Evolutionary conservation across 768 basidiomycete species (phyloP).

Genomic region (Suillus decipiens): DNA sequence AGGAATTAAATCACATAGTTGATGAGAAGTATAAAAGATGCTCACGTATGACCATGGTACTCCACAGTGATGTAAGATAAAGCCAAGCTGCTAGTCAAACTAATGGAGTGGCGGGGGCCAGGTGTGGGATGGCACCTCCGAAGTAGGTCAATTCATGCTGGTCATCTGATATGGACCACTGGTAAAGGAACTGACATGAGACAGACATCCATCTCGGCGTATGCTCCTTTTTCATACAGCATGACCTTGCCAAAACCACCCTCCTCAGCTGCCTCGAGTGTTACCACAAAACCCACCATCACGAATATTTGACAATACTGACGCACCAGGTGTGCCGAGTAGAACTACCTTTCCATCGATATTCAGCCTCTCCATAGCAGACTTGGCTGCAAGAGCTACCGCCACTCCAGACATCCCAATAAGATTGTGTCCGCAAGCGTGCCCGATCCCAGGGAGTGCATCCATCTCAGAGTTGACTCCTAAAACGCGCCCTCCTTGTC

Average conservation of each 20-base stretch:
- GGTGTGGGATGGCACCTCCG: constrained; percentile 74
- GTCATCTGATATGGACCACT: background rate
- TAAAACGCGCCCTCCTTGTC: constrained; percentile 62
- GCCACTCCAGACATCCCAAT: constrained; percentile 73
- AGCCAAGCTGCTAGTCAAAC: constrained; percentile 61
- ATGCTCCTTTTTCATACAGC: constrained; percentile 65
- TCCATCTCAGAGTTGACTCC: constrained; percentile 80
- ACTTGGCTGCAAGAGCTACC: constrained; percentile 61
- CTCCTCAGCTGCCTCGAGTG: constrained; percentile 58
- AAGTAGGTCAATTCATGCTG: constrained; percentile 1
- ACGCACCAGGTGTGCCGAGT: constrained; percentile 69
- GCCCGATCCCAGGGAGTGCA: constrained; percentile 52
- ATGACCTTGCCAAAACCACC: constrained; percentile 67
- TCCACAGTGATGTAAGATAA: constrained; percentile 56
- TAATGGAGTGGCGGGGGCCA: constrained; percentile 63
- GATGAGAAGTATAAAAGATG: too few species aligned
- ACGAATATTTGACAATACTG: background rate
- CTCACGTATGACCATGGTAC: constrained; percentile 68
- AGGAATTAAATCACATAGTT: too few species aligned
- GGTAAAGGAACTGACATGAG: constrained; percentile 49
- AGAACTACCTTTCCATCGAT: constrained; percentile 65
- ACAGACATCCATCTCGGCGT: constrained; percentile 70
- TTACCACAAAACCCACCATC: background rate
- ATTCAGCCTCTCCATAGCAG: constrained; percentile 55
- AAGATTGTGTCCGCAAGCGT: constrained; percentile 76